These are phyloP conservation scores for Globomyces pollinis-pini DNA, from an alignment of 192 early-diverging fungal species.

Conservation along the genomic window DNA sequence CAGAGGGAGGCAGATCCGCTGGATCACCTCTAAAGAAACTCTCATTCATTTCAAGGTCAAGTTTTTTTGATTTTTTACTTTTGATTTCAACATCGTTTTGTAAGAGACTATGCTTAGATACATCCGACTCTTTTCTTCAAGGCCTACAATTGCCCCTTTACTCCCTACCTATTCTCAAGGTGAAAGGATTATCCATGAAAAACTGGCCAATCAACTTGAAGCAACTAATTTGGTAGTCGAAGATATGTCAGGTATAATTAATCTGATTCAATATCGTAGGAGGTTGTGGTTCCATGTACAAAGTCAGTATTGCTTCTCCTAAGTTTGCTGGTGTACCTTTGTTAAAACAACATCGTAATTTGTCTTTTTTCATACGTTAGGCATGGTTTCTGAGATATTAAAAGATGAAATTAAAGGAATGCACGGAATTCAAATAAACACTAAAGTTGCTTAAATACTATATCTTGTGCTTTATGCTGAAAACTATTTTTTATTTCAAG, in stretches of 20 bases:
- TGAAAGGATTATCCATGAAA: conserved; percentile 68
- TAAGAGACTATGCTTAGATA: conserved; percentile 1
- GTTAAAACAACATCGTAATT: conserved; percentile 90
- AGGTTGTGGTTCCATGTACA: conserved; percentile 97
- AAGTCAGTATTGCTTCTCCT: conserved; percentile 75
- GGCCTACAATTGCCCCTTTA: conserved; percentile 4
- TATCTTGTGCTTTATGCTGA: no score
- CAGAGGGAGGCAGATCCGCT: conserved; percentile 37
- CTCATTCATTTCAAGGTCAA: conserved; percentile 12
- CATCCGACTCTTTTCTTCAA: no score
- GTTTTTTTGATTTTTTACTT: background rate
- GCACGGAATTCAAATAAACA: conserved; percentile 69
- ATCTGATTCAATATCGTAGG: conserved; percentile 34
- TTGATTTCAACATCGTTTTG: background rate
- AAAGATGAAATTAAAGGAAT: conserved; percentile 87
- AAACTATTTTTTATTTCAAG: no score
- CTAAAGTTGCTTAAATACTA: conserved; percentile 12
- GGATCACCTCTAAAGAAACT: conserved; percentile 33
- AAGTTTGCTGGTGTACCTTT: conserved; percentile 67
- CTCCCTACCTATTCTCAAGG: conserved; percentile 35
- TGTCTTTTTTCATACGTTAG: no score
- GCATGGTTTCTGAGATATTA: conserved; percentile 76
- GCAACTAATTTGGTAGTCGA: conserved; percentile 65
- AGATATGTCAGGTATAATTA: conserved; percentile 68
- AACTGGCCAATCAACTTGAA: conserved; percentile 58